Evolutionary conservation across 140 eudicot genomes (phyloP).

Genomic region (Anethum foeniculum): DNA sequence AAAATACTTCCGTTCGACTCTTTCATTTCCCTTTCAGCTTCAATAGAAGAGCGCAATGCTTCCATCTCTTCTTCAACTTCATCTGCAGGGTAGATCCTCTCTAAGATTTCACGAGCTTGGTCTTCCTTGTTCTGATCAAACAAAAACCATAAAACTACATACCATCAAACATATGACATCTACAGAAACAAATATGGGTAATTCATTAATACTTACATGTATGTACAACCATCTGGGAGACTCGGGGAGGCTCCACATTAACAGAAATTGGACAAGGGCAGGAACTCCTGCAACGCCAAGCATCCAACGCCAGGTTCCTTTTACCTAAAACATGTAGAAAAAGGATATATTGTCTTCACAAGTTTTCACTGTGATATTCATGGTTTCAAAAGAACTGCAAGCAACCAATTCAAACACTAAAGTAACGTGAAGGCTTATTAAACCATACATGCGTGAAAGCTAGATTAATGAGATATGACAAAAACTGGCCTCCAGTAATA

Average conservation of each 20-base stretch:
- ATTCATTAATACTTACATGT: conserved; percentile 18
- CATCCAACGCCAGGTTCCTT: conserved; percentile 90
- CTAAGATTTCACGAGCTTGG: conserved; percentile 48
- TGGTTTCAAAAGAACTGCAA: not conserved
- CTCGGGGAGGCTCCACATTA: conserved; percentile 72
- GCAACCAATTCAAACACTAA: not conserved
- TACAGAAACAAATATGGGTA: not conserved
- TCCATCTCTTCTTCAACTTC: conserved; percentile 37
- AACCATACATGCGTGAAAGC: conserved; percentile 56
- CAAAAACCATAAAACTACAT: not conserved
- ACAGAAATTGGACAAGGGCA: conserved; percentile 54
- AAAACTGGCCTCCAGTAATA: conserved; percentile 70
- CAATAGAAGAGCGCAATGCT: conserved; percentile 28
- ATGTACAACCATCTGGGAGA: conserved; percentile 73
- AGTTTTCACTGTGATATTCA: not conserved
- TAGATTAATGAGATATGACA: conserved; percentile 62
- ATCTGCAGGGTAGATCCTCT: conserved; percentile 37
- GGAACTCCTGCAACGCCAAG: conserved; percentile 81
- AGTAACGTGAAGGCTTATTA: not conserved
- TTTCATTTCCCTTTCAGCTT: conserved; percentile 16
- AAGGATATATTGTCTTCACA: too few relatives aligned
- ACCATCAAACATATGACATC: not conserved
- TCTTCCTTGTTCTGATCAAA: conserved; percentile 33
- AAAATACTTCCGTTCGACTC: conserved; percentile 12
- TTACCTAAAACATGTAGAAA: conserved; percentile 23